Conservation (phyloP, 139 green algal species). For the Closterium sp. region DNA sequence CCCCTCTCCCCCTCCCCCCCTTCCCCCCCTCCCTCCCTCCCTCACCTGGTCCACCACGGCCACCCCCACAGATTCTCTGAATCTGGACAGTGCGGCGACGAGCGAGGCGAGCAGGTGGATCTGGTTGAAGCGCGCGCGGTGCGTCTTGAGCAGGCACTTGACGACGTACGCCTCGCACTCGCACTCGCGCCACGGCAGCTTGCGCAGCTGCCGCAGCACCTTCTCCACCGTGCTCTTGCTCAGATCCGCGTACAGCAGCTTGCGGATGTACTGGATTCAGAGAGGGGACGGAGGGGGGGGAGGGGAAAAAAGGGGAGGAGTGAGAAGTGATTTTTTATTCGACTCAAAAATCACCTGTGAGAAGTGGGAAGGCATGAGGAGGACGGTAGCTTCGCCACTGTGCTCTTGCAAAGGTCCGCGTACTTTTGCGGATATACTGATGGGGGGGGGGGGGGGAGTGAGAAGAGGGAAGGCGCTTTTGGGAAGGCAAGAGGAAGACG, state of each 20-base stretch:
- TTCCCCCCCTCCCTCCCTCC: background rate
- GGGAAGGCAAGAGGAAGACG: no score
- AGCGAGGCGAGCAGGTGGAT: constrained; percentile 78
- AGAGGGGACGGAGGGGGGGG: no score
- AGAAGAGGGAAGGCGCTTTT: no score
- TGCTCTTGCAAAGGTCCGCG: no score
- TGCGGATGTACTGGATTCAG: constrained; percentile 73
- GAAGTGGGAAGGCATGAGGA: no score
- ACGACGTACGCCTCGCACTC: constrained; percentile 75
- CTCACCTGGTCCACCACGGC: constrained; percentile 69
- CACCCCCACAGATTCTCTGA: constrained; percentile 76
- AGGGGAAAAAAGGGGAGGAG: no score
- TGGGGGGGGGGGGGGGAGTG: no score
- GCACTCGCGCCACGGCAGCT: constrained; percentile 73
- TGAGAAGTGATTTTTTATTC: no score
- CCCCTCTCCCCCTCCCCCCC: background rate
- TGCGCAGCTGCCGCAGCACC: constrained; percentile 82
- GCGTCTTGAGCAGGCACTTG: constrained; percentile 77
- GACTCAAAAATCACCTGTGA: no score
- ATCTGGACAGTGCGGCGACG: constrained; percentile 71
- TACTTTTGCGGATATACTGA: no score
- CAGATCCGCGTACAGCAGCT: constrained; percentile 80
- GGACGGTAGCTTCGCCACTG: no score
- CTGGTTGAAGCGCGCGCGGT: constrained; percentile 53
- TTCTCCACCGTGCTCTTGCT: constrained; percentile 56